A percentile compares a stretch with the other conserved stretches of the same genome.
These are phyloP conservation scores for Wolfiporia cocos DNA, from an alignment of 1,284 basidiomycete species.

Conservation along the genomic window DNA sequence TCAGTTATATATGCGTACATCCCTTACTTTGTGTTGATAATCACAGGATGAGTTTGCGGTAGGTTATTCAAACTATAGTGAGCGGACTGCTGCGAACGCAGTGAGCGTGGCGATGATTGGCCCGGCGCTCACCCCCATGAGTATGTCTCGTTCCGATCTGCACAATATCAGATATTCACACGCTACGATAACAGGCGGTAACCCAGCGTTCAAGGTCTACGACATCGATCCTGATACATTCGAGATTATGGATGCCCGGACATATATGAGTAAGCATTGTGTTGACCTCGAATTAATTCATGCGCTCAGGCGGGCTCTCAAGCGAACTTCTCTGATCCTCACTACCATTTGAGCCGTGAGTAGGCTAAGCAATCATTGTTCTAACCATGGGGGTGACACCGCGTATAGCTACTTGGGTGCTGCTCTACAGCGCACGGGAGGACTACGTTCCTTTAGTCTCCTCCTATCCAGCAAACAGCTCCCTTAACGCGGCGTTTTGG, in stretches of 20 bases:
- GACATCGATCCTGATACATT: constrained; percentile 49
- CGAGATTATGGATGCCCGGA: constrained; percentile 43
- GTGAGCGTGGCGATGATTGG: constrained; percentile 42
- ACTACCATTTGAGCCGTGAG: constrained; percentile 31
- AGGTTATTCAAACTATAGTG: constrained; percentile 46
- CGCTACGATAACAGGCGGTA: constrained; percentile 28
- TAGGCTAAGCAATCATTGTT: constrained; percentile 2
- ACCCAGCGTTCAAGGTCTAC: constrained; percentile 48
- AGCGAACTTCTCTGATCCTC: constrained; percentile 34
- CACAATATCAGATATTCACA: not conserved
- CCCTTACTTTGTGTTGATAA: not conserved
- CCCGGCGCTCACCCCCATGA: constrained; percentile 51
- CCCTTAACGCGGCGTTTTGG: constrained; percentile 49
- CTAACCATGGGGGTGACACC: constrained; percentile 3
- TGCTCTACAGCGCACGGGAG: constrained; percentile 51
- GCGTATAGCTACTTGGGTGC: constrained; percentile 39
- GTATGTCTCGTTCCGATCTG: constrained; percentile 20
- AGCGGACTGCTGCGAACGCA: constrained; percentile 43
- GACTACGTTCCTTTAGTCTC: constrained; percentile 42
- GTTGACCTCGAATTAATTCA: not conserved
- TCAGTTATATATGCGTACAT: constrained; percentile 1
- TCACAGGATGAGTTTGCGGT: constrained; percentile 50
- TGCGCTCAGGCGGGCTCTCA: not conserved
- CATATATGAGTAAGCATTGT: constrained; percentile 31
- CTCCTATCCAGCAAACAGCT: constrained; percentile 16